Conservation (phyloP, 306 rosid genomes). For the Dicorynia guianensis region DNA sequence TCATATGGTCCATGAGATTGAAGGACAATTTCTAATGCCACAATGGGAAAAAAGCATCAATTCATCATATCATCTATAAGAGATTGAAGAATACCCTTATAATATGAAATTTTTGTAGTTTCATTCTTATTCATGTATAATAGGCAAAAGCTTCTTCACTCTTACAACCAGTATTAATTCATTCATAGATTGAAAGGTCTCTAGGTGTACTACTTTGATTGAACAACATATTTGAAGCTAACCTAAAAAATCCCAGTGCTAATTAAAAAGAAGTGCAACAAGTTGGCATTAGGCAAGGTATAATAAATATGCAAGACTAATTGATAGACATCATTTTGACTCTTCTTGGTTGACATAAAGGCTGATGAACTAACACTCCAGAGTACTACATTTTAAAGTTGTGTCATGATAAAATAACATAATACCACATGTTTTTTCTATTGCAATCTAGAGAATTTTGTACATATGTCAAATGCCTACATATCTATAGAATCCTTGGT, state of each 20-base stretch:
- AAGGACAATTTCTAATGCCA: background rate
- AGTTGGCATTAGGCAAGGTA: background rate
- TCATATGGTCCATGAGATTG: background rate
- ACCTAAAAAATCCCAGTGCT: background rate
- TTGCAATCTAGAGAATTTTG: slow-evolving; percentile 3
- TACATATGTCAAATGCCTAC: background rate
- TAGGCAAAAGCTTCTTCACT: background rate
- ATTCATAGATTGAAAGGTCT: slow-evolving; percentile 6
- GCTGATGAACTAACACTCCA: background rate
- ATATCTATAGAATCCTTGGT: background rate
- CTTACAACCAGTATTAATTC: slow-evolving; percentile 9
- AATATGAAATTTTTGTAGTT: background rate
- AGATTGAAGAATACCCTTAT: background rate
- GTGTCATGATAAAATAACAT: slow-evolving; percentile 21
- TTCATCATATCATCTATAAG: background rate
- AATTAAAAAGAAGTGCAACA: background rate
- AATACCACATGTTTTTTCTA: background rate
- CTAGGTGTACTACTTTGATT: slow-evolving; percentile 20
- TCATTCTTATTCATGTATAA: background rate
- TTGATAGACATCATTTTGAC: slow-evolving; percentile 2
- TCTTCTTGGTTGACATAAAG: background rate
- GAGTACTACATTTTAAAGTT: background rate
- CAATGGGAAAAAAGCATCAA: background rate
- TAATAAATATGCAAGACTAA: slow-evolving; percentile 27
- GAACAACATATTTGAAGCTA: slow-evolving; percentile 35